A percentile compares a stretch with the other conserved stretches of the same genome.
These are phyloP conservation scores for Xylaria bambusicola DNA, from an alignment of 495 filamentous ascomycete genomes.

Conservation along the genomic window DNA sequence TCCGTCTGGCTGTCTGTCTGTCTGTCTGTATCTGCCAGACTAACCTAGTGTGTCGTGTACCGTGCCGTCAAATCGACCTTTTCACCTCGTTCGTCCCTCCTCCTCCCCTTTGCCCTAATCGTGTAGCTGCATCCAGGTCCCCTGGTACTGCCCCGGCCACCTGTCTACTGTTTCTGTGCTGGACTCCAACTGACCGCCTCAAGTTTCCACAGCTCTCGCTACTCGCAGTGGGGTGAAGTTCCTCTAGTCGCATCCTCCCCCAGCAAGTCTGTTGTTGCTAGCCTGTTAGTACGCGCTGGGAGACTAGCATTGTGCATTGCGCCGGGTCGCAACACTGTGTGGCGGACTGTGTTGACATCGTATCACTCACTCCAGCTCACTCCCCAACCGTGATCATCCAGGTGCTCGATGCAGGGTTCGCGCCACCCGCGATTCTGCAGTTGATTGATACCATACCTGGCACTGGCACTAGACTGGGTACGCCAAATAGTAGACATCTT, in stretches of 20 bases:
- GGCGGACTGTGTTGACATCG: constrained; percentile 1
- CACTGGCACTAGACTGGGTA: constrained; percentile 11
- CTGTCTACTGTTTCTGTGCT: not conserved
- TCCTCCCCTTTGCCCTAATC: not conserved
- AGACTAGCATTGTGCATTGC: not conserved
- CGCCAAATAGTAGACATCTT: constrained; percentile 5
- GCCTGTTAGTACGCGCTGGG: not conserved
- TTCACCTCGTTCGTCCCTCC: constrained; percentile 1
- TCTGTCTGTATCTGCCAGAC: no score
- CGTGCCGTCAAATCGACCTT: not conserved
- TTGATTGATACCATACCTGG: constrained; percentile 20
- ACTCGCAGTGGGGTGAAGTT: not conserved
- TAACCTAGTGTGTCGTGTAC: not conserved
- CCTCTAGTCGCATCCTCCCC: no score
- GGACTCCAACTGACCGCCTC: constrained; percentile 32
- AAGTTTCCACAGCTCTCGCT: constrained; percentile 24
- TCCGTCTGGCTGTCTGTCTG: no score
- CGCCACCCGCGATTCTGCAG: constrained; percentile 21
- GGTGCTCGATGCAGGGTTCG: constrained; percentile 29
- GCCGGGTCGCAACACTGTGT: constrained; percentile 12
- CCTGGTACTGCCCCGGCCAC: constrained; percentile 1
- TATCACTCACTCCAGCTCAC: not conserved
- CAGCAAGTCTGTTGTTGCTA: not conserved
- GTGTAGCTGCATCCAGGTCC: not conserved
- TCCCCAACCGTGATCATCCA: constrained; percentile 11